Evolutionary conservation across 768 basidiomycete genomes (phyloP), one percentile per base, ranked within the genome.

Genomic region (Paxillus involutus): DNA sequence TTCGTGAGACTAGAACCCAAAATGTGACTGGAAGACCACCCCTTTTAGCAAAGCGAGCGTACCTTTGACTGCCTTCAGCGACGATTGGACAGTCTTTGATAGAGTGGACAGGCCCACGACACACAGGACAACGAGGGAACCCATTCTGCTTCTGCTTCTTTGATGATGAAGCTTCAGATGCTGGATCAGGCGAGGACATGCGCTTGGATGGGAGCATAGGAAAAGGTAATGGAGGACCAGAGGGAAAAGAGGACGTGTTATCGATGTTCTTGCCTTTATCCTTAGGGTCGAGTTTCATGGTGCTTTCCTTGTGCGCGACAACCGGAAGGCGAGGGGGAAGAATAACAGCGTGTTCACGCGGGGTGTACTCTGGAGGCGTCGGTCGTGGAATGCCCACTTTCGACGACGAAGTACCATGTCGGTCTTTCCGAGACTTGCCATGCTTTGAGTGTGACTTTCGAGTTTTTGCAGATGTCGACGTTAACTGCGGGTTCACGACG

Each of bases 81-180:
- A 86, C 76, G 21, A 81, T 62, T 14, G 85, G 80, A 62, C 89
- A 91, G 26, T 78, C 74, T 62, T 80, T 76, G 10, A 81, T 57
- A 19, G 73, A 55, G 65, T 86, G 85, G 39, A 69, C 65, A 39
- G 77, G 71, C 4, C 69, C 56, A 29, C 57, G 59, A 41, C 88
- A 89, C 39, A 88, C 70, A 4, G 69, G 62, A 56, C 87, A 89
- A 19, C 57, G 21, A 24, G 49, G 37, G 6, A 24, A 36, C 17
- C 4, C 57, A 16, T 49, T 47, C 6, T 71, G 58, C 53, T 74
- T 76, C 8, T 71, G 59, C 61, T 77, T 79, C 69, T 80, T 80
- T 51, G 64, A 64, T 44, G 21, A 40, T 14, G 50, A 44, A 37
- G 60, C 58, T 49, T 68, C 71, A 6, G 58, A 62, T 7, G 52